Conservation (phyloP, 345 rosid genomes). For the Aurinia saxatilis region DNA sequence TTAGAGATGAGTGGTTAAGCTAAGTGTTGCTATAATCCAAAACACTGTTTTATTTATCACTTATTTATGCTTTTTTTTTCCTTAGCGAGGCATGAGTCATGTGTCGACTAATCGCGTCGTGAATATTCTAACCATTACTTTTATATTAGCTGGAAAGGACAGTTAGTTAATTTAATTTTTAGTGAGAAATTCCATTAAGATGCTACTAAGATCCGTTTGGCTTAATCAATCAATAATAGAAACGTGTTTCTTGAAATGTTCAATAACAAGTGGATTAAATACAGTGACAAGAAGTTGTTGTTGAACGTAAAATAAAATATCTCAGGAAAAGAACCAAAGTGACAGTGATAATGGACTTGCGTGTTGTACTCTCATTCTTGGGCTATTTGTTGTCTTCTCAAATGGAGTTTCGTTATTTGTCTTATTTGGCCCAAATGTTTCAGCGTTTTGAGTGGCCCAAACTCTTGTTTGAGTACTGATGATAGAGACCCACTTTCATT, state of each 20-base stretch:
- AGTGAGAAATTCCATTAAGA: not conserved
- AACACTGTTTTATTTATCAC: not conserved
- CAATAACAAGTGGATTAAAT: not conserved
- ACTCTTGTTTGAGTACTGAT: too few species aligned
- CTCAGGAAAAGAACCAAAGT: too few species aligned
- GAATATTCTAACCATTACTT: conserved; percentile 3
- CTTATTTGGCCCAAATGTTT: too few species aligned
- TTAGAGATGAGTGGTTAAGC: not conserved
- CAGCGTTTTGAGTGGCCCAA: too few species aligned
- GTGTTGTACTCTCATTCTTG: too few species aligned
- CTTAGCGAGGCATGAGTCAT: conserved; percentile 3
- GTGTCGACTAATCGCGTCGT: not conserved
- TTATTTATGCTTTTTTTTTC: not conserved
- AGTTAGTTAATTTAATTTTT: not conserved
- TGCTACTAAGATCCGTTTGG: not conserved
- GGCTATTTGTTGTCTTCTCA: too few species aligned
- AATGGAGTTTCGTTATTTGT: too few species aligned
- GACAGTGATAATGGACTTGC: too few species aligned
- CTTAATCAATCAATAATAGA: not conserved
- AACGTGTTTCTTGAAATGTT: conserved; percentile 13
- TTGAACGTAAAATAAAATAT: not conserved
- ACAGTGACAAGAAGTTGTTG: not conserved
- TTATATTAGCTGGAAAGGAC: not conserved
- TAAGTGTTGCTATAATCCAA: conserved; percentile 9
- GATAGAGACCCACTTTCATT: too few species aligned